These are phyloP conservation scores for Pseudonitzschia multiseries DNA, from an alignment of 108 stramenopile genomes.

Conservation along the genomic window DNA sequence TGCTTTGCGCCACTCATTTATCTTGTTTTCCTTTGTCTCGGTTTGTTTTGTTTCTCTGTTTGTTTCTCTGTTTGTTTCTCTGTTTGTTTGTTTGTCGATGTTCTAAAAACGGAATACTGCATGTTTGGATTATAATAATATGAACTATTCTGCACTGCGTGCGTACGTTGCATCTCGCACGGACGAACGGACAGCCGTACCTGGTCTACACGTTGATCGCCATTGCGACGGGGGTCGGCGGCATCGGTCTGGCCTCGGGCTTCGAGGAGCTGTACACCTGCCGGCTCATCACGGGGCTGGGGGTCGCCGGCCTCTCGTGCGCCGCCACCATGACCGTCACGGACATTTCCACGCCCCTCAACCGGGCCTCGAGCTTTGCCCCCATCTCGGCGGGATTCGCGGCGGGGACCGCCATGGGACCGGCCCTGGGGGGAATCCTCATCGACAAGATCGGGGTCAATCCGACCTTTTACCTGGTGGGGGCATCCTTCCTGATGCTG, in stretches of 20 bases:
- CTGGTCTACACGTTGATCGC: constrained; percentile 65
- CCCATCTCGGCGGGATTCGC: constrained; percentile 84
- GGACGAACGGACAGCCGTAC: constrained; percentile 41
- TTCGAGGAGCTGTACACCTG: constrained; percentile 72
- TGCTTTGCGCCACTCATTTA: too few relatives aligned
- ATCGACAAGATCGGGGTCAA: constrained; percentile 71
- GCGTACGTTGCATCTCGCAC: too few relatives aligned
- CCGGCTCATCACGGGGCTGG: constrained; percentile 78
- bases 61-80: too few relatives aligned
- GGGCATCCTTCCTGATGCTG: constrained; percentile 56
- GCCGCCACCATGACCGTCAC: constrained; percentile 78
- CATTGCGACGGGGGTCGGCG: constrained; percentile 83
- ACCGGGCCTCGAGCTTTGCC: constrained; percentile 76
- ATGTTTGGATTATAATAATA: too few relatives aligned
- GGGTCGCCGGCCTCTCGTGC: constrained; percentile 71
- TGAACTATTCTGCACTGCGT: too few relatives aligned
- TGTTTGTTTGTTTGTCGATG: too few relatives aligned
- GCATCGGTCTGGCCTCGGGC: constrained; percentile 64
- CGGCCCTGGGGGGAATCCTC: constrained; percentile 79
- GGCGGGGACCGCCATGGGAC: constrained; percentile 86
- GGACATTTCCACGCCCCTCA: constrained; percentile 81
- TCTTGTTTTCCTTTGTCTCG: too few relatives aligned
- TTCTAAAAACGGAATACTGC: too few relatives aligned
- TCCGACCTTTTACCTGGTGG: constrained; percentile 72
- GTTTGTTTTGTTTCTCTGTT: too few relatives aligned